These are phyloP conservation scores for Musa troglodytarum DNA, from an alignment of 176 grass and related monocot species.

Conservation along the genomic window DNA sequence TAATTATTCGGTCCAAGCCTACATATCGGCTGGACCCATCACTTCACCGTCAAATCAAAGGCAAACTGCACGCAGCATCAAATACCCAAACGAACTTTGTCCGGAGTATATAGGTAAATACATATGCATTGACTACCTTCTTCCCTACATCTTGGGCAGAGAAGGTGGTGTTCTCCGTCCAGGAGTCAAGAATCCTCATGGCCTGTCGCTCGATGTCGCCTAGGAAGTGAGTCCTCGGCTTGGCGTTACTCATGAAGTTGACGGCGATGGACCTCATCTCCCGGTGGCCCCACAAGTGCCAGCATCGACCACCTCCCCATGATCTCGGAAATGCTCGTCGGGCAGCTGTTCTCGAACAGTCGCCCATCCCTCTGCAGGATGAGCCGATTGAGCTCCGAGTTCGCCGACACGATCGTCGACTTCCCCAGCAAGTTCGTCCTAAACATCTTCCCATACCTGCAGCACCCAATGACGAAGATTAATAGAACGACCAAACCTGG, in stretches of 20 bases:
- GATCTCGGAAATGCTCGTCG: constrained; percentile 17
- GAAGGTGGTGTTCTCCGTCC: constrained; percentile 20
- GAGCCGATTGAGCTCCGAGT: constrained; percentile 19
- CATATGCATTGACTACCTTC: constrained; percentile 12
- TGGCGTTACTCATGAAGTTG: constrained; percentile 21
- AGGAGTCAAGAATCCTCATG: constrained; percentile 12
- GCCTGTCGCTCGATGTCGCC: constrained; percentile 22
- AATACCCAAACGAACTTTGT: no score
- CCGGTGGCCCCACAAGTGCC: constrained; percentile 13
- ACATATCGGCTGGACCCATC: no score
- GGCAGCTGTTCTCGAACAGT: constrained; percentile 23
- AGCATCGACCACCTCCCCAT: constrained; percentile 32
- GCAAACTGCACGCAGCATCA: no score
- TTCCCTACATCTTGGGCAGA: constrained; percentile 26
- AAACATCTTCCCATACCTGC: constrained; percentile 4
- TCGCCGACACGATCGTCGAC: not conserved
- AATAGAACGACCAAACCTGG: not conserved
- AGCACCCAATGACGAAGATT: no score
- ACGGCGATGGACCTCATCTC: constrained; percentile 30
- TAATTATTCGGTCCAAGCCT: no score
- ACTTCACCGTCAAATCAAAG: no score
- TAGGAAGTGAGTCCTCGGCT: constrained; percentile 16
- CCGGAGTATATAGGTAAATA: no score
- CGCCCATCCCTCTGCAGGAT: constrained; percentile 29
- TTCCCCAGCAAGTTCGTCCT: constrained; percentile 3